phyloP scores from a whole-genome alignment of 2,329 filamentous ascomycete species.

The Saccharata proteae region DNA sequence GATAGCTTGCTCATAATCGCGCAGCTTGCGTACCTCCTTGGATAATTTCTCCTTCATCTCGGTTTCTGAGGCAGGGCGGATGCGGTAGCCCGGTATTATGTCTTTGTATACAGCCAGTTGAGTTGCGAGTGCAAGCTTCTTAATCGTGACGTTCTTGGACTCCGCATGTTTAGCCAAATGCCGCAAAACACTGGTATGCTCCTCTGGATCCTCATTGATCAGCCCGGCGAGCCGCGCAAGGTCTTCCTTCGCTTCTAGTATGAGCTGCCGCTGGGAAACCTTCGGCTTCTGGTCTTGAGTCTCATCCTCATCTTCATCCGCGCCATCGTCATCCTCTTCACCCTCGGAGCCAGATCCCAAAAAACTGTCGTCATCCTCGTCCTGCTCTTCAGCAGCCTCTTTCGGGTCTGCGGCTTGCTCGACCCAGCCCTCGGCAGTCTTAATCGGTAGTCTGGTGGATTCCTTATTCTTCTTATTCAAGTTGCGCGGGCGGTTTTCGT shows the following conservation, averaged over 20 bases:
- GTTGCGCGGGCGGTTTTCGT: constrained; percentile 70
- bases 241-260: constrained; percentile 82
- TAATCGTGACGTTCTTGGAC: constrained; percentile 58
- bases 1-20: constrained; percentile 77
- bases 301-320: constrained; percentile 30
- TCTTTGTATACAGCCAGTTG: constrained; percentile 90
- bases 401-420: constrained; percentile 35
- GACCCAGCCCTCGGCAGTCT: constrained; percentile 65
- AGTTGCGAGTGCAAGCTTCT: constrained; percentile 75
- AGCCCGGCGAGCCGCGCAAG: constrained; percentile 68
- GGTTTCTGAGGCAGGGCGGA: constrained; percentile 68
- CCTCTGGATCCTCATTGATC: constrained; percentile 87
- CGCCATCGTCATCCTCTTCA: constrained; percentile 36
- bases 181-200: constrained; percentile 71
- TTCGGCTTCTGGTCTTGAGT: constrained; percentile 44
- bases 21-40: constrained; percentile 75
- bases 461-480: constrained; percentile 60
- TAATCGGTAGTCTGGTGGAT: constrained; percentile 69
- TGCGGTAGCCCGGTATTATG: constrained; percentile 90
- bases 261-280: constrained; percentile 65
- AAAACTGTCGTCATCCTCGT: constrained; percentile 52
- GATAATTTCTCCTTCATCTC: constrained; percentile 69
- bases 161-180: constrained; percentile 61
- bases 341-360: constrained; percentile 46
- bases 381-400: constrained; percentile 39